Evolutionary conservation across 805 yeast species (phyloP).

Genomic region (Myxozyma sirexii): DNA sequence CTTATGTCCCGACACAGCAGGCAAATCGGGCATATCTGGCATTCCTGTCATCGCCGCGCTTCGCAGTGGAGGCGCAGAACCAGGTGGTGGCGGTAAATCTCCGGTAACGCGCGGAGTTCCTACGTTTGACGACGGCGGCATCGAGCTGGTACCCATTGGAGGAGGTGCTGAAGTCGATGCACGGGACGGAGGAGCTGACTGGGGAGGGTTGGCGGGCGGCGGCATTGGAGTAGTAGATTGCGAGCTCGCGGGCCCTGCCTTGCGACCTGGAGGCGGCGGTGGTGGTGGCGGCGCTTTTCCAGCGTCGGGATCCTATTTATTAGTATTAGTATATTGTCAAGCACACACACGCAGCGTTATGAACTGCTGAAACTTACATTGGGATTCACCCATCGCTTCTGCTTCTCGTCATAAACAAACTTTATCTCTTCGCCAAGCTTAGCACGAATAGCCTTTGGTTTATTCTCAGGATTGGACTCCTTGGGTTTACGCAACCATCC

Average conservation of each 20-base stretch:
- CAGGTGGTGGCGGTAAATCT: slow-evolving; percentile 15
- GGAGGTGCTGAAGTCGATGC: slow-evolving; percentile 2
- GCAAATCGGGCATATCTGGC: slow-evolving; percentile 22
- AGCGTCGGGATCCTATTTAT: slow-evolving; percentile 18
- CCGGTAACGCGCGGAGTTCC: slow-evolving; percentile 2
- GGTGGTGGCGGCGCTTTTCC: slow-evolving; percentile 24
- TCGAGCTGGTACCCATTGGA: slow-evolving; percentile 5
- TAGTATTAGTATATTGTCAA: not conserved
- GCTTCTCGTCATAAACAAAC: slow-evolving; percentile 78
- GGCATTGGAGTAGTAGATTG: not conserved
- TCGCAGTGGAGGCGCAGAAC: slow-evolving; percentile 15
- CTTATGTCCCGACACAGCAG: slow-evolving; percentile 14
- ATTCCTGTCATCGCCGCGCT: slow-evolving; percentile 15
- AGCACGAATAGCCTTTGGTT: slow-evolving; percentile 77
- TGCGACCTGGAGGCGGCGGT: slow-evolving; percentile 28
- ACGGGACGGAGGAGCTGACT: not conserved
- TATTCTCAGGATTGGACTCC: slow-evolving; percentile 46
- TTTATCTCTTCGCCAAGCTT: slow-evolving; percentile 78
- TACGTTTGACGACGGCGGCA: slow-evolving; percentile 15
- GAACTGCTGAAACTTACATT: slow-evolving; percentile 49
- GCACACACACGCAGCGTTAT: not conserved
- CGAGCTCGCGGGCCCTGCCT: slow-evolving; percentile 10
- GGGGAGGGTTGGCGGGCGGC: not conserved
- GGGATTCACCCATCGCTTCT: slow-evolving; percentile 84
- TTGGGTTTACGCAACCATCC: slow-evolving; percentile 61